Base-by-base conservation (phyloP, 805 yeast species). In the Scheffersomyces stipitis region DNA sequence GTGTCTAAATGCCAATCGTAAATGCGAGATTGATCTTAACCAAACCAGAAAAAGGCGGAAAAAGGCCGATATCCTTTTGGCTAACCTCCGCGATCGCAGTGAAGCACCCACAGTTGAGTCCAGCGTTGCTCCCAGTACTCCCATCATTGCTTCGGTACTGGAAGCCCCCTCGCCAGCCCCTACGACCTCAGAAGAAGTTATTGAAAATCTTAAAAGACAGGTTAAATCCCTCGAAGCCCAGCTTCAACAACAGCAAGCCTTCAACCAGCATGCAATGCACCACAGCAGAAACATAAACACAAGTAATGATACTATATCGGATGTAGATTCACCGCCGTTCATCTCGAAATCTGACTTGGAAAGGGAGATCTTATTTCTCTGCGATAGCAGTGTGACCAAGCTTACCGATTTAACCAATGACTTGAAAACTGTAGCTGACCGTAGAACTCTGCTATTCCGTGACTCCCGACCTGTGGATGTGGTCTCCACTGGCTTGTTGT, bases 1-100 rank as follows among this genome's bases (percentile, higher is more conserved):
- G 28, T 89, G 97, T 53, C 44, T 75, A 16, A 84, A 80, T 54
- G 70, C 83, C 18, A 72, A 75, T 28, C 70, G 80, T 44, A 59
- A 58, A 23, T 89, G 97, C 62, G 81, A 79, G 41, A 78, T 83
- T 36, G 88, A 86, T 46, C 52, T 77, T 12, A 72, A 76, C 13
- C 84, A 78, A 35, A 65, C 80, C 7, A 69, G 81, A 29, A 78
- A 83, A 47, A 62, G 68, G 42, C 55, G 68, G 46, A 67, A 59
- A 42, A 62, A 57, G 45, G 52, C 59, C 1, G 62, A 51, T 28
- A 49, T 55, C 37, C 51, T 57, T 57, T 18, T 58, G 59, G 16
- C 68, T 27, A 52, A 34, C 45, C 57, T 32, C 69, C 53, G 41
- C 45, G 48, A 37, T 64, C 52, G 40, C 47, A 13, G 51, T 5